Percentiles rank a stretch among this genome's conserved stretches.
Conservation (phyloP, 2,329 filamentous ascomycete genomes). For the Phyllosticta capitalensis region DNA sequence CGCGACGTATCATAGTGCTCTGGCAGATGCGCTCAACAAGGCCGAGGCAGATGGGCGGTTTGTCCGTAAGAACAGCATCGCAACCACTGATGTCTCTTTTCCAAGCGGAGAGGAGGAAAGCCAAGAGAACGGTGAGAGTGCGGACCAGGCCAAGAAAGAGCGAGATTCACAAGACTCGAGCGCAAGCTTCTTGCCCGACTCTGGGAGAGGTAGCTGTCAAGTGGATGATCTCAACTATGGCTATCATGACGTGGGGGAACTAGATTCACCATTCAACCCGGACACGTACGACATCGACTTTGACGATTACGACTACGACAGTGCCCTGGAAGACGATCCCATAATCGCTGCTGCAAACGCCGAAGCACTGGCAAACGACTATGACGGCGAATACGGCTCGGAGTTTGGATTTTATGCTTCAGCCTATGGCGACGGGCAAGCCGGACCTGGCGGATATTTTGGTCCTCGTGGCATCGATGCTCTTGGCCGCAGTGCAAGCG, state of each 20-base stretch:
- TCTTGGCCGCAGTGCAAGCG: slow-evolving; percentile 58
- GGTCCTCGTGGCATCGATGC: slow-evolving; percentile 58
- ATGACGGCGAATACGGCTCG: slow-evolving; percentile 87
- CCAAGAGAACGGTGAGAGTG: slow-evolving; percentile 22
- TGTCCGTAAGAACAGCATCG: slow-evolving; percentile 47
- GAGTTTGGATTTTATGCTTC: slow-evolving; percentile 92
- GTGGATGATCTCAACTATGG: slow-evolving; percentile 14
- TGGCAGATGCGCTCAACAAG: slow-evolving; percentile 71
- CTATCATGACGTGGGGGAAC: slow-evolving; percentile 21
- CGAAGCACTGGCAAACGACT: slow-evolving; percentile 82
- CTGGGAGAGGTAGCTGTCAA: slow-evolving; percentile 38
- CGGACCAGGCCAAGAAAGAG: neutral
- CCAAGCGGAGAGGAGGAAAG: slow-evolving; percentile 18
- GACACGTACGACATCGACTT: slow-evolving; percentile 38
- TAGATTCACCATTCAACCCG: slow-evolving; percentile 44
- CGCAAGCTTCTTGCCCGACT: slow-evolving; percentile 39
- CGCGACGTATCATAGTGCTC: slow-evolving; percentile 64
- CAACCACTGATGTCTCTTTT: slow-evolving; percentile 15
- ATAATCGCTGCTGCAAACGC: slow-evolving; percentile 95
- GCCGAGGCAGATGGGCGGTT: slow-evolving; percentile 71
- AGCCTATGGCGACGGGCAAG: slow-evolving; percentile 44
- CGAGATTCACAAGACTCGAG: slow-evolving; percentile 21
- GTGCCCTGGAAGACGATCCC: slow-evolving; percentile 56
- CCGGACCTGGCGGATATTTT: slow-evolving; percentile 81
- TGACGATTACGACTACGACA: slow-evolving; percentile 40